Evolutionary conservation across 495 filamentous ascomycete genomes (phyloP).

Genomic region (Saxispiralis lemnorum): DNA sequence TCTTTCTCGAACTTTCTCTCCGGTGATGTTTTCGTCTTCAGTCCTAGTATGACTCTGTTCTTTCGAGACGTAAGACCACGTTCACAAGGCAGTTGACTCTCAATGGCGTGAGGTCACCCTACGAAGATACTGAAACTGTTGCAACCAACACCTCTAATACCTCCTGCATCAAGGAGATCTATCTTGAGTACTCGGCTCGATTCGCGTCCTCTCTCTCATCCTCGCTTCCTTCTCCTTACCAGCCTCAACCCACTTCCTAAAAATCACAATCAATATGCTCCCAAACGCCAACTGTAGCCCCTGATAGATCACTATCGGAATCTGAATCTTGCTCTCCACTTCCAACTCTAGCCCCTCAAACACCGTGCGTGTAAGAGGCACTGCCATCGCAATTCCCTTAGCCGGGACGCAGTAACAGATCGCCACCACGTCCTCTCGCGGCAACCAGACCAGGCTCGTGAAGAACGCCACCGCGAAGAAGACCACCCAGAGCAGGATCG

Average conservation of each 20-base stretch:
- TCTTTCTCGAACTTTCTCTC: too few species aligned
- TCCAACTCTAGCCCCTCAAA: constrained; percentile 18
- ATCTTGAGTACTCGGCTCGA: too few species aligned
- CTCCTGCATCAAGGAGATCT: too few species aligned
- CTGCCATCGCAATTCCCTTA: constrained; percentile 27
- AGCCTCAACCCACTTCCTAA: constrained; percentile 21
- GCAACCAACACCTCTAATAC: too few species aligned
- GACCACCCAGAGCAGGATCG: constrained; percentile 22
- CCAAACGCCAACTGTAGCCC: constrained; percentile 21
- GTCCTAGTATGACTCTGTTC: too few species aligned
- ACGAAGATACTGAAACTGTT: too few species aligned
- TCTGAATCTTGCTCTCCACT: constrained; percentile 19
- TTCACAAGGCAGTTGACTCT: too few species aligned
- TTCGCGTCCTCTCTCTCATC: too few species aligned
- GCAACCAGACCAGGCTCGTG: constrained; percentile 22
- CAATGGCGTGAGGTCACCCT: too few species aligned
- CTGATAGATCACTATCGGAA: constrained; percentile 27
- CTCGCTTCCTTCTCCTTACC: not conserved
- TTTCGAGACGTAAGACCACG: too few species aligned
- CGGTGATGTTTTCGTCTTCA: too few species aligned
- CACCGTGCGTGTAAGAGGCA: constrained; percentile 23
- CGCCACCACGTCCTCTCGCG: constrained; percentile 25
- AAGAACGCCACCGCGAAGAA: constrained; percentile 21
- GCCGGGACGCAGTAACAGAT: constrained; percentile 27
- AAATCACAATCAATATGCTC: constrained; percentile 19